phyloP scores from a whole-genome alignment of 225 moss, liverwort and hornwort species.

The Lunularia cruciata region DNA sequence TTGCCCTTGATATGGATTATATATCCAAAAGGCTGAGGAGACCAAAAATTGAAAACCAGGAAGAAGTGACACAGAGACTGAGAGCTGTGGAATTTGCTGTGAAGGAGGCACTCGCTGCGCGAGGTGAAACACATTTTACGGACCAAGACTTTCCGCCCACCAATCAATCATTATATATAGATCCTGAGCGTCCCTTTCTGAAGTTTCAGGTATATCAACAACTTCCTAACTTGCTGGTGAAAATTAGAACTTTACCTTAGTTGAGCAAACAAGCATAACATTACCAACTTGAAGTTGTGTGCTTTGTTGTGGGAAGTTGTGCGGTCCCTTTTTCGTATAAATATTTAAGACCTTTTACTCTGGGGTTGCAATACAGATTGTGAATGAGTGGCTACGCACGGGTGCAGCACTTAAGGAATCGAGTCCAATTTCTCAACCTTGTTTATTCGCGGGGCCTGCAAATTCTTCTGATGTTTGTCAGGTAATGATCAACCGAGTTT shows the following conservation, averaged over 20 bases:
- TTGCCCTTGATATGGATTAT: constrained; percentile 80
- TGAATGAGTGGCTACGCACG: constrained; percentile 83
- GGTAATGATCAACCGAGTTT: too few species aligned
- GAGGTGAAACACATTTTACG: constrained; percentile 86
- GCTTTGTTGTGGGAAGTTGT: too few species aligned
- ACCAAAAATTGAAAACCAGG: constrained; percentile 82
- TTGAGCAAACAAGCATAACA: too few species aligned
- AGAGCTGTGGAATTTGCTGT: constrained; percentile 93
- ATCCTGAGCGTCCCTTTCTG: constrained; percentile 67
- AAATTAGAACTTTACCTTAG: too few species aligned
- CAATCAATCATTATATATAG: constrained; percentile 83
- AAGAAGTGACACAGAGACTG: constrained; percentile 89
- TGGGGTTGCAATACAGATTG: constrained; percentile 49
- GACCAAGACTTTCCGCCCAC: constrained; percentile 96
- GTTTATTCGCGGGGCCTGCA: constrained; percentile 75
- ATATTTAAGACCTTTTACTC: too few species aligned
- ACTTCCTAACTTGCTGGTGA: neutral
- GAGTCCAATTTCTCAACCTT: constrained; percentile 61
- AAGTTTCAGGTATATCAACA: constrained; percentile 69
- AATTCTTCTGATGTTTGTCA: constrained; percentile 96
- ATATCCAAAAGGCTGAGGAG: constrained; percentile 73
- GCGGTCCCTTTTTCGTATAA: too few species aligned
- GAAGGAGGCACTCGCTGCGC: constrained; percentile 84
- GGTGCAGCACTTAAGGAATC: constrained; percentile 53
- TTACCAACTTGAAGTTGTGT: too few species aligned